A percentile compares a stretch with the other conserved stretches of the same genome.
These are phyloP conservation scores for Xylariaceae sp. DNA, from an alignment of 2,329 filamentous ascomycete species.

Conservation along the genomic window DNA sequence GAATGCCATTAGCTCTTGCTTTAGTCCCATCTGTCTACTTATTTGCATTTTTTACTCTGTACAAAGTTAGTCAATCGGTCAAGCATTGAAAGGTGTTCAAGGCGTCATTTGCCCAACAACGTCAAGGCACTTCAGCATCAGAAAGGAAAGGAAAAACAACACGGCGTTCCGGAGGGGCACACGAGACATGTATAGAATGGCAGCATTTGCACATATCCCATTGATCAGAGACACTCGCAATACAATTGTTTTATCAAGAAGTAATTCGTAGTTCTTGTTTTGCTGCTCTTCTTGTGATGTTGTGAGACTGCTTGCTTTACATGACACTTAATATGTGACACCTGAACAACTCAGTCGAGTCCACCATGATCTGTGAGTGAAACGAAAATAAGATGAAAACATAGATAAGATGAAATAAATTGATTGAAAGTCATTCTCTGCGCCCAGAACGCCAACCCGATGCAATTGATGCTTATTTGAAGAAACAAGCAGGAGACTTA, in stretches of 20 bases:
- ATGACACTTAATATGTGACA: no score
- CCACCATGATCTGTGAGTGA: neutral
- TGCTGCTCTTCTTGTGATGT: neutral
- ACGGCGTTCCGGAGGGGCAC: slow-evolving; percentile 17
- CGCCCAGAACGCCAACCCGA: slow-evolving; percentile 22
- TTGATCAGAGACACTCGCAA: slow-evolving; percentile 9
- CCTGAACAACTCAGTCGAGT: neutral
- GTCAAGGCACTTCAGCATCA: slow-evolving; percentile 24
- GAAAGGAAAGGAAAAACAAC: slow-evolving; percentile 15
- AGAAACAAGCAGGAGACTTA: neutral
- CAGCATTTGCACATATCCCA: slow-evolving; percentile 25
- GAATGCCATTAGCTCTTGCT: neutral
- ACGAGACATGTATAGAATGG: slow-evolving; percentile 20
- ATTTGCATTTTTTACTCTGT: slow-evolving; percentile 21
- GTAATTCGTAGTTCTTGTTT: neutral
- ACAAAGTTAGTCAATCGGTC: slow-evolving; percentile 23
- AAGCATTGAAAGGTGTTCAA: slow-evolving; percentile 26
- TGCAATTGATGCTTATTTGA: slow-evolving; percentile 11
- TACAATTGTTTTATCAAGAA: neutral
- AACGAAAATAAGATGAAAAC: neutral
- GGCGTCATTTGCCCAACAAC: slow-evolving; percentile 20
- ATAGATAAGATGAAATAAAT: no score
- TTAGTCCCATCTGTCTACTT: slow-evolving; percentile 1
- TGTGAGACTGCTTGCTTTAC: neutral
- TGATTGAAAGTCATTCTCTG: neutral